Evolutionary conservation across 139 green algal species (phyloP).

Genomic region (Picochlorum sp.): DNA sequence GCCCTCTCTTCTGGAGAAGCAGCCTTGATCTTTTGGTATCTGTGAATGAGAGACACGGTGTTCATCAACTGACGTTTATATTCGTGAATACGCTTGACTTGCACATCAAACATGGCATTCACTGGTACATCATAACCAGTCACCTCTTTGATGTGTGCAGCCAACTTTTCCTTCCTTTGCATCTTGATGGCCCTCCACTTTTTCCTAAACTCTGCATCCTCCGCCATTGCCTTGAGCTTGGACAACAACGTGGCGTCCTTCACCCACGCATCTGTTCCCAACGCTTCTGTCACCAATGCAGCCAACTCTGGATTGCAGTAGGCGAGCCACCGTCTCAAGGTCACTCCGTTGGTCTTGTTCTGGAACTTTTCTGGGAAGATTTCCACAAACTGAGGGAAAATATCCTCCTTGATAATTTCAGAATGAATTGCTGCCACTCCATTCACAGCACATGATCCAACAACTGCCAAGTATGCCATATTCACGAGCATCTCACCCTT

Average conservation of each 20-base stretch:
- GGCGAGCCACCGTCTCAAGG: conserved; percentile 84
- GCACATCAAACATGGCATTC: conserved; percentile 88
- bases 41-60: conserved; percentile 43
- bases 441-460: conserved; percentile 82
- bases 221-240: conserved; percentile 48
- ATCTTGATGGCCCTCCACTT: conserved; percentile 84
- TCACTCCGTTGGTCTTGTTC: conserved; percentile 99
- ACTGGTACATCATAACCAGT: conserved; percentile 64
- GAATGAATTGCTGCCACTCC: conserved; percentile 92
- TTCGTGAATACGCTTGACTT: conserved; percentile 79
- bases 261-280: conserved; percentile 67
- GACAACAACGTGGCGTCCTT: conserved; percentile 47
- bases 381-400: conserved; percentile 87
- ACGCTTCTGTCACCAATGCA: conserved; percentile 52
- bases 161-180: conserved; percentile 71
- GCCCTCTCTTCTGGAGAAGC: conserved; percentile 48
- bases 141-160: conserved; percentile 54
- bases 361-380: conserved; percentile 84
- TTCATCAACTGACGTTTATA: conserved; percentile 78
- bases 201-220: conserved; percentile 73
- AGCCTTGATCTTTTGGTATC: conserved; percentile 66
- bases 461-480: conserved; percentile 96
- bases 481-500: conserved; percentile 80
- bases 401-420: conserved; percentile 89
- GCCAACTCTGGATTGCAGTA: conserved; percentile 73